These are phyloP conservation scores for Plasmodium ovale DNA, from an alignment of 169 alveolate genomes.

Conservation along the genomic window DNA sequence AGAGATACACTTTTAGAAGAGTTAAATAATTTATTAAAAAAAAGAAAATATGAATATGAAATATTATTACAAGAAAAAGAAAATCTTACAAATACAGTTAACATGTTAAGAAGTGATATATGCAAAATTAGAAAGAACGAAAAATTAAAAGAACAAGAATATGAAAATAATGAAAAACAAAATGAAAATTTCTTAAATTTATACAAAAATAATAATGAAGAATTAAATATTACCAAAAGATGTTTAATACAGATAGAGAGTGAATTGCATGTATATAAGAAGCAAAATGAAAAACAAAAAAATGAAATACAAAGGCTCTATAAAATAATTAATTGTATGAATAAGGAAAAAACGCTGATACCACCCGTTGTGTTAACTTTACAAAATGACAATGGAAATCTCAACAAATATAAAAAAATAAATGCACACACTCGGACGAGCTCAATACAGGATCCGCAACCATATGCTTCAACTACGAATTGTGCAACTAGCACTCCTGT, in stretches of 20 bases:
- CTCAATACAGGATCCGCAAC: slow-evolving; percentile 13
- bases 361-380: slow-evolving; percentile 72
- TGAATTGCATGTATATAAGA: slow-evolving; percentile 70
- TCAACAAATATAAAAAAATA: background rate
- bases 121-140: slow-evolving; percentile 28
- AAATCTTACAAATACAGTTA: slow-evolving; percentile 57
- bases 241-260: slow-evolving; percentile 75
- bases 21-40: slow-evolving; percentile 63
- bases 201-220: slow-evolving; percentile 76
- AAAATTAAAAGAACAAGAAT: slow-evolving; percentile 65
- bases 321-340: slow-evolving; percentile 71
- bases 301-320: slow-evolving; percentile 68
- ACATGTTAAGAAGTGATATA: slow-evolving; percentile 49
- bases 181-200: slow-evolving; percentile 64
- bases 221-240: slow-evolving; percentile 71
- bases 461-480: no score
- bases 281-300: slow-evolving; percentile 76
- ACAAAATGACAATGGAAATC: slow-evolving; percentile 41
- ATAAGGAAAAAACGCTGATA: slow-evolving; percentile 49
- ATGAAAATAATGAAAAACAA: slow-evolving; percentile 55
- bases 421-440: slow-evolving; percentile 17
- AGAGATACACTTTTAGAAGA: slow-evolving; percentile 76
- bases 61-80: slow-evolving; percentile 68
- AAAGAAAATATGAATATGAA: slow-evolving; percentile 73
- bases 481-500: background rate